Conservation (phyloP, 306 rosid species). For the Vicia faba region DNA sequence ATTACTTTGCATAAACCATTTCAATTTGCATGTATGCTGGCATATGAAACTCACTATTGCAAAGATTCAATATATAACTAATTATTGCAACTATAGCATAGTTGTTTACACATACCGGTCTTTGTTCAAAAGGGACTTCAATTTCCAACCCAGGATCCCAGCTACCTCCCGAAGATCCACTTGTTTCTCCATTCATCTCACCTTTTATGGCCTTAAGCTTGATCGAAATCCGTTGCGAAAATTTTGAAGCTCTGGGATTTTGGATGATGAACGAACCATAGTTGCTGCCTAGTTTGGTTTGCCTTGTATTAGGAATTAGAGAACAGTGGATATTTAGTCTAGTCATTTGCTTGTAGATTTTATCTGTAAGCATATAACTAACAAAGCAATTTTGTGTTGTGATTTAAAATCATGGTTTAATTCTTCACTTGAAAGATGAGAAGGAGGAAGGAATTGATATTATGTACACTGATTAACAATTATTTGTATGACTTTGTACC, state of each 20-base stretch:
- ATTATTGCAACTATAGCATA: not conserved
- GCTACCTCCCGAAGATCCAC: conserved; percentile 71
- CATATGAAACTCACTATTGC: conserved; percentile 4
- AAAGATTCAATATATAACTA: conserved; percentile 16
- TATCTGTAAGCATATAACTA: conserved; percentile 28
- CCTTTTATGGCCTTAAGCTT: conserved; percentile 70
- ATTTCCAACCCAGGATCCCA: conserved; percentile 91
- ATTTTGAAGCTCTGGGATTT: conserved; percentile 42
- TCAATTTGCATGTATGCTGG: conserved; percentile 6
- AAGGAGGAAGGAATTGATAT: conserved; percentile 19
- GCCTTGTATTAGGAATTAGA: conserved; percentile 48
- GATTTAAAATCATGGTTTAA: conserved; percentile 30
- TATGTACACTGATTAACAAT: conserved; percentile 29
- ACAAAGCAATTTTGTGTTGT: conserved; percentile 16
- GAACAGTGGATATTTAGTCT: conserved; percentile 68
- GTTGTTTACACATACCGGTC: conserved; percentile 64
- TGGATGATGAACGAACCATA: conserved; percentile 59
- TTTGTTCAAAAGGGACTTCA: conserved; percentile 92
- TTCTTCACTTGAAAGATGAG: conserved; percentile 3
- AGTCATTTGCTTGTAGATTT: conserved; percentile 60
- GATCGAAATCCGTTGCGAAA: conserved; percentile 43
- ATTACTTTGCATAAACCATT: conserved; percentile 8
- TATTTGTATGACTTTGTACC: conserved; percentile 28
- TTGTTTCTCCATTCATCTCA: conserved; percentile 68
- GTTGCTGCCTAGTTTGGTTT: conserved; percentile 46